phyloP scores from a whole-genome alignment of 106 monocot genomes.

The Dioscorea alata region DNA sequence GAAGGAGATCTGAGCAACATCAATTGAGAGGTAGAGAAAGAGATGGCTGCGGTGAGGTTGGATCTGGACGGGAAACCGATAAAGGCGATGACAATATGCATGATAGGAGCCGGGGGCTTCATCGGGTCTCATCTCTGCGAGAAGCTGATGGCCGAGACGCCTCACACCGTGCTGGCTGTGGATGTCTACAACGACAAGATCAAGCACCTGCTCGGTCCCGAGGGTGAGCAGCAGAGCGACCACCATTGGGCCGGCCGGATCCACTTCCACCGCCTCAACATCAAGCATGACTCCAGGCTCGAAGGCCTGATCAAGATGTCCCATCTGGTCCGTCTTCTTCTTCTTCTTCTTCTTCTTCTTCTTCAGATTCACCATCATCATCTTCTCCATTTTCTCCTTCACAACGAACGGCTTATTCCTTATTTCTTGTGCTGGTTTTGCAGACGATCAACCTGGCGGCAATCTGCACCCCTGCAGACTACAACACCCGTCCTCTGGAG shows the following conservation, averaged over 20 bases:
- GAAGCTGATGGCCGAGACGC: slow-evolving; percentile 57
- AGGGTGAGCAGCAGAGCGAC: neutral
- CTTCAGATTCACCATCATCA: neutral
- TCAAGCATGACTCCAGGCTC: slow-evolving; percentile 68
- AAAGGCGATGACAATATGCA: slow-evolving; percentile 51
- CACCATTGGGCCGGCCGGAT: slow-evolving; percentile 43
- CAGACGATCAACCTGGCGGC: slow-evolving; percentile 69
- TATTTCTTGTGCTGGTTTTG: neutral
- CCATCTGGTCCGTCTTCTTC: slow-evolving; percentile 33
- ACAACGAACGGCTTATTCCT: neutral
- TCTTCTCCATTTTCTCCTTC: neutral
- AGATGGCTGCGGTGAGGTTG: slow-evolving; percentile 11
- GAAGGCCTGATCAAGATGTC: slow-evolving; percentile 68
- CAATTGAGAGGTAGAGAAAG: too few relatives aligned
- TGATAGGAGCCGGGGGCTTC: slow-evolving; percentile 76
- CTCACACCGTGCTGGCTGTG: slow-evolving; percentile 51
- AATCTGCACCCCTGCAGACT: slow-evolving; percentile 72
- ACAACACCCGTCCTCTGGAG: slow-evolving; percentile 67
- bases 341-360: neutral
- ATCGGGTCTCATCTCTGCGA: slow-evolving; percentile 75
- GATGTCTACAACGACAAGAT: slow-evolving; percentile 84
- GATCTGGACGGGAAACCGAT: slow-evolving; percentile 64
- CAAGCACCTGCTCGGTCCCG: slow-evolving; percentile 33
- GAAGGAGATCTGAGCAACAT: too few relatives aligned
- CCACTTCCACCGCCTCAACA: slow-evolving; percentile 75